Base-by-base conservation (phyloP, 1,284 basidiomycete genomes). In the Sphagnurus paluster region DNA sequence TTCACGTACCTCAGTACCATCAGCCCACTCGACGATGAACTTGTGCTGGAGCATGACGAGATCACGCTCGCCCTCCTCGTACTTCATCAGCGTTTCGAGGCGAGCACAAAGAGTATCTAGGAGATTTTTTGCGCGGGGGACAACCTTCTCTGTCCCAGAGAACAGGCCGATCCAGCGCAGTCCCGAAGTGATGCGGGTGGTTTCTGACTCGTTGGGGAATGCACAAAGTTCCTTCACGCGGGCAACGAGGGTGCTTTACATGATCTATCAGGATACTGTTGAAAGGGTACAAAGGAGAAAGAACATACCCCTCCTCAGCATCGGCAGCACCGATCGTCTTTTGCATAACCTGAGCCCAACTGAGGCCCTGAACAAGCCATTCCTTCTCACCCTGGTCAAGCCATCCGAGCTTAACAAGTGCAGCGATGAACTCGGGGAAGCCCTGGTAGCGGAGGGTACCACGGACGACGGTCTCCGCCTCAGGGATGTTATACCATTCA, bases 11-110 rank as follows among this genome's bases (percentile, higher is more conserved):
- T 78, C 73, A 39, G 72, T 79, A 42, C 94, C 93, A 62, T 96
- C 90, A 29, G 79, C 75, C 80, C 88, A 90, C 64, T 93, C 82
- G 37, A 97, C 85, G 58, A 90, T 72, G 64, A 98, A 97, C 72
- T 95, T 96, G 81, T 99, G 96, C 72, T 98, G 95, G 43, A 99
- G 82, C 83, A 98, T 92, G 56, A 99, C 92, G 56, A 98, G 83
- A 69, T 99, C 96, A 16, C 93, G 86, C 72, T 98, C 95, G 53
- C 92, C 92, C 38, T 79, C 72, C 53, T 85, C 88, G 72, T 98
- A 98, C 66, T 85, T 81, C 88, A 97, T 98, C 67, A 97, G 82
- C 55, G 76, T 79, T 76, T 99, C 95, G 42, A 99, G 81, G 24
- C 80, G 87, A 2, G 84, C 92, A 64, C 95, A 97, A 54, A 99